Conservation (phyloP, 2,329 filamentous ascomycete genomes). For the Cercospora janseana region DNA sequence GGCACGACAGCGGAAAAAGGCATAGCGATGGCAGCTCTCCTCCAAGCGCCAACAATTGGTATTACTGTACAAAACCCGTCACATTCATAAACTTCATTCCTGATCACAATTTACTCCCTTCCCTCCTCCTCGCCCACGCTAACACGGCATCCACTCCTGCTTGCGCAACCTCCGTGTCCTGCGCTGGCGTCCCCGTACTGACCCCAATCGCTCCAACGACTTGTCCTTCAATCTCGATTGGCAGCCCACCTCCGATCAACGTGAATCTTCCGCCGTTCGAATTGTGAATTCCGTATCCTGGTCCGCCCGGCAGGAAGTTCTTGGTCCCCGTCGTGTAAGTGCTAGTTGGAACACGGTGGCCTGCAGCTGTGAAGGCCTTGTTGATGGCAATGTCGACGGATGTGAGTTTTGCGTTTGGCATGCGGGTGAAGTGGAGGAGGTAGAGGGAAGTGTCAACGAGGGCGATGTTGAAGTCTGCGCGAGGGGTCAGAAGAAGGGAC, state of each 20-base stretch:
- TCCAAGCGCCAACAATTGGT: constrained; percentile 6
- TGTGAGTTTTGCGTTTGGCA: constrained; percentile 52
- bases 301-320: constrained; percentile 53
- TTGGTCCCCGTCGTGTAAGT: constrained; percentile 49
- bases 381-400: constrained; percentile 64
- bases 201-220: constrained; percentile 56
- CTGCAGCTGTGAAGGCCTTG: constrained; percentile 58
- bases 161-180: constrained; percentile 55
- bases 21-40: constrained; percentile 14
- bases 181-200: constrained; percentile 54
- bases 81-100: background rate
- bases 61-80: constrained; percentile 1
- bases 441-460: constrained; percentile 48
- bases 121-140: constrained; percentile 36
- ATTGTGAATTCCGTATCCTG: constrained; percentile 53
- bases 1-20: constrained; percentile 41
- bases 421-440: constrained; percentile 49
- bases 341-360: constrained; percentile 53
- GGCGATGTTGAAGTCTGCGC: constrained; percentile 51
- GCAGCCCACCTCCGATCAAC: constrained; percentile 55
- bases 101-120: constrained; percentile 41
- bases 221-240: constrained; percentile 50
- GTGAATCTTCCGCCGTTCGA: constrained; percentile 55
- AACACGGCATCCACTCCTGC: constrained; percentile 53
- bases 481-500: background rate